Evolutionary conservation across 495 filamentous ascomycete species (phyloP), one percentile per base, ranked within the genome.

Genomic region (Talaromyces wortmannii): DNA sequence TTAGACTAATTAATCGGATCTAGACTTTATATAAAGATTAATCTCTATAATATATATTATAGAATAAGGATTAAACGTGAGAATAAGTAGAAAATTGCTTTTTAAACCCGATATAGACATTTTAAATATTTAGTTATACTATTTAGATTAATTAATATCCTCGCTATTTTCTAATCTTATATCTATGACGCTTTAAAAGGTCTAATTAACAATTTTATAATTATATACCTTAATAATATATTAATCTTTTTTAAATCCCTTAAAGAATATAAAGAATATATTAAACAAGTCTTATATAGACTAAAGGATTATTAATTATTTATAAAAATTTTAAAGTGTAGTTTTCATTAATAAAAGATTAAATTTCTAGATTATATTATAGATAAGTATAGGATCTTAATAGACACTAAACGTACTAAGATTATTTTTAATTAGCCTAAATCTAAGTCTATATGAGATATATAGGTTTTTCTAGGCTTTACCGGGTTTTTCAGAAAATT

Each of bases 1-100:
- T 50, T 18, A 16, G 17, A 36, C 48, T 54, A 32, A 49, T 17
- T 31, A 17, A 33, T 42, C 43, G 18, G n/a, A 49, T 32, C 31
- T 50, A 45, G 23, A 53, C 3, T 47, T 45, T 49, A 58, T 52
- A 75, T 69, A 66, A 69, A 73, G 8, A 65, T 71, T 0, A 65
- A 71, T 12, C 67, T 68, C 15, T 71, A 65, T 6, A 32, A 71
- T 60, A 40, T 58, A 57, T 52, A 56, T 29, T 23, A 56, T 23
- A 42, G 7, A 0, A 56, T 56, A 3, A 2, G 5, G 5, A 50
- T 52, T 18, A 16, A 45, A 31, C 3, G 6, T 31, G 6, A 31
- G 1, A 15, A 56, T 52, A 29, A 50, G n/a, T 56, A 29, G 8
- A 56, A 56, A 17, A 52, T 31, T 4, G 15, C 18, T 15, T 56